Conservation (phyloP, 495 filamentous ascomycete species). For the Hypoxylon subgilvum region DNA sequence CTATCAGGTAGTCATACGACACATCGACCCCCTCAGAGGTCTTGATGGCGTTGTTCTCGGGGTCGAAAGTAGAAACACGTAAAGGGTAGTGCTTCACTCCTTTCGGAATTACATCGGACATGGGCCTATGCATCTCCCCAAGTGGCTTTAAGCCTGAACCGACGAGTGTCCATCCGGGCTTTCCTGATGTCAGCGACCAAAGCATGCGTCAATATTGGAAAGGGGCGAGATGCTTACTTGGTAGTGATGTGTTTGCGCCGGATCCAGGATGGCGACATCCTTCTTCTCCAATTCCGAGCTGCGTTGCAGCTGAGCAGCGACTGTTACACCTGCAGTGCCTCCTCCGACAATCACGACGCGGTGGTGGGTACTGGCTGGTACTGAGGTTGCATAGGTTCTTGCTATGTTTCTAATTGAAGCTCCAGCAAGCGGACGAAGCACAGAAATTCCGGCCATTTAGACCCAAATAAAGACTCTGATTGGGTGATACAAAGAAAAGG, state of each 20-base stretch:
- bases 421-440: conserved; percentile 34
- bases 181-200: not conserved
- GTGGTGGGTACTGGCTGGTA: conserved; percentile 54
- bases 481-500: conserved; percentile 10
- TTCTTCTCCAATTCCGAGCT: conserved; percentile 60
- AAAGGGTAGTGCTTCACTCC: conserved; percentile 68
- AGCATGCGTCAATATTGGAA: not conserved
- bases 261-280: conserved; percentile 72
- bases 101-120: conserved; percentile 60
- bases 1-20: conserved; percentile 68
- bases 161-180: conserved; percentile 74
- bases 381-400: conserved; percentile 39
- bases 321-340: conserved; percentile 65
- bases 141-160: conserved; percentile 68
- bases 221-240: conserved; percentile 35
- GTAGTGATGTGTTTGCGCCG: conserved; percentile 69
- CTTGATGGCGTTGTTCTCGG: conserved; percentile 64
- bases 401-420: conserved; percentile 16
- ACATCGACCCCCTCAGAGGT: conserved; percentile 64
- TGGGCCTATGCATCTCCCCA: conserved; percentile 58
- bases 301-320: conserved; percentile 68
- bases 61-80: conserved; percentile 58
- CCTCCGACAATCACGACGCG: conserved; percentile 69
- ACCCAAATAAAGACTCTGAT: conserved; percentile 1
- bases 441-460: conserved; percentile 26